Conservation (phyloP, 352 stramenopile species). For the Phytophthora pistaciae region DNA sequence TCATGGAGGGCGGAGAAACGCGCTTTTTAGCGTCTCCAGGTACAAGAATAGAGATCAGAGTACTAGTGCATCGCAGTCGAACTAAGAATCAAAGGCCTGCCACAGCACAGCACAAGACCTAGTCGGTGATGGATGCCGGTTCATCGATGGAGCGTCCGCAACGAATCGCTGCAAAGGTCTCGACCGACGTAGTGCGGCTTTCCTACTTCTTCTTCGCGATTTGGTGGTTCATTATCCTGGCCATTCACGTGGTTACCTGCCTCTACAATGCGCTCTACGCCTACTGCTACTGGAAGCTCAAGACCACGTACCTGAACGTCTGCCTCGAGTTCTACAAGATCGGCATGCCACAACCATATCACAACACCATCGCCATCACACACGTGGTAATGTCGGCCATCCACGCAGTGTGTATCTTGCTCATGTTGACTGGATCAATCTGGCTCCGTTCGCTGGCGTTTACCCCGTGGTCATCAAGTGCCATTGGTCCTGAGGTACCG, state of each 20-base stretch:
- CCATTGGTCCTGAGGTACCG: not conserved
- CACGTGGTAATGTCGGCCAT: not conserved
- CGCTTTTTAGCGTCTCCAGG: not conserved
- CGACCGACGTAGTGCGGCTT: not conserved
- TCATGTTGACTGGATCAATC: not conserved
- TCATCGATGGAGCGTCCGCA: not conserved
- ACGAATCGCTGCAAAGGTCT: not conserved
- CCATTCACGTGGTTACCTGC: not conserved
- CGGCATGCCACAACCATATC: not conserved
- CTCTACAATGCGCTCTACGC: not conserved
- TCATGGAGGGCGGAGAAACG: not conserved
- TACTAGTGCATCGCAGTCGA: not conserved
- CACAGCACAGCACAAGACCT: not conserved
- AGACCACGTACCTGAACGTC: not conserved
- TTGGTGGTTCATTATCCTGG: conserved; percentile 1
- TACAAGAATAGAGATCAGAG: not conserved
- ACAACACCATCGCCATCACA: not conserved
- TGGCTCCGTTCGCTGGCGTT: not conserved
- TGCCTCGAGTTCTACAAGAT: not conserved
- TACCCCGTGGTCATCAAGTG: not conserved
- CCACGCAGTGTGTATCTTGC: not conserved
- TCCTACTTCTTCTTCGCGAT: not conserved
- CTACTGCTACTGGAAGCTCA: conserved; percentile 1
- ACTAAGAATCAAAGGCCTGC: not conserved
- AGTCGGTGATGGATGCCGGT: not conserved